Evolutionary conservation across 1,139 yeast genomes (phyloP).

Genomic region (Yamadazyma siamensis): DNA sequence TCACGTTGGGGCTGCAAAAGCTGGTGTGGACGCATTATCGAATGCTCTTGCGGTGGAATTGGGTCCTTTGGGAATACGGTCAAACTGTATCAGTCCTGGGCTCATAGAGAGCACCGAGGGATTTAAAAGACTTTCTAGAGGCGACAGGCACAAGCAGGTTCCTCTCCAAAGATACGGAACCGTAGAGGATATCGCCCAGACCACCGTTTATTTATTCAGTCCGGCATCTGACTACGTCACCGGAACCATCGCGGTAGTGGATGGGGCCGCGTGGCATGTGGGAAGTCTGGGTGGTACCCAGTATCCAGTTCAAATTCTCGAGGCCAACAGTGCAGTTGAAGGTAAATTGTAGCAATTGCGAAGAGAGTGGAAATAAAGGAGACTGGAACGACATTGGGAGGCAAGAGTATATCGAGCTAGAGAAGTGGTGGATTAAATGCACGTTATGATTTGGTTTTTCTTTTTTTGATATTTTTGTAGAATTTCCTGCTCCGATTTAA

Average conservation of each 20-base stretch:
- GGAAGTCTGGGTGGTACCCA: conserved; percentile 34
- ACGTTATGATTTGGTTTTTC: no score
- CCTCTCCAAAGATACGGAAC: conserved; percentile 77
- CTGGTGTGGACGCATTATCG: conserved; percentile 88
- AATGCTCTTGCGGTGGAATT: conserved; percentile 85
- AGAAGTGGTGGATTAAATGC: no score
- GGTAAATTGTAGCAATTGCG: conserved; percentile 14
- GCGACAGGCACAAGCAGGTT: conserved; percentile 28
- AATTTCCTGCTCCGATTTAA: no score
- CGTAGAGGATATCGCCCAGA: conserved; percentile 77
- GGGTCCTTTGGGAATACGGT: conserved; percentile 84
- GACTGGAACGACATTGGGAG: no score
- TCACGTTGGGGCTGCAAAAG: conserved; percentile 94
- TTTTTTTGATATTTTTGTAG: no score
- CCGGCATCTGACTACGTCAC: conserved; percentile 72
- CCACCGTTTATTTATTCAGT: conserved; percentile 76
- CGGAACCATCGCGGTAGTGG: conserved; percentile 77
- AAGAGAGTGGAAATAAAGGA: background rate
- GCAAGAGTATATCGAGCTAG: no score
- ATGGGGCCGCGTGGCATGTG: conserved; percentile 84
- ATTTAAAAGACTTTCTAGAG: conserved; percentile 41
- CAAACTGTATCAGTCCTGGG: conserved; percentile 90
- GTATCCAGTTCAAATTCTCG: conserved; percentile 32
- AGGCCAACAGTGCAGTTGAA: conserved; percentile 11
- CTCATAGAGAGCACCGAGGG: conserved; percentile 86